phyloP scores from a whole-genome alignment of 179 eudicot species.

The Monotropa hypopitys region DNA sequence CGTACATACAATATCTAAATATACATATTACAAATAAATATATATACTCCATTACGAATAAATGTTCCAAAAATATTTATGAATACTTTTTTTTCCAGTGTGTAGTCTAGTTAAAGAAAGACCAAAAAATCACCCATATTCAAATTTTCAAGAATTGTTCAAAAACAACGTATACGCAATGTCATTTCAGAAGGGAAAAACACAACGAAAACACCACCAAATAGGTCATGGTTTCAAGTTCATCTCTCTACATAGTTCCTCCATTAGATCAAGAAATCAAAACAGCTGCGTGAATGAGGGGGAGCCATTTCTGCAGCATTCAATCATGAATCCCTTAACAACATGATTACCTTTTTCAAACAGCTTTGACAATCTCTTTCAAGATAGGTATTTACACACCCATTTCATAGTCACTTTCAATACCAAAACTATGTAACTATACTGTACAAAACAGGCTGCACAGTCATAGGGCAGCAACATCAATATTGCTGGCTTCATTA shows the following conservation, averaged over 20 bases:
- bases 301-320: background rate
- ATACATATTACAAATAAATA: too few relatives aligned
- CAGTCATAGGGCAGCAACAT: conserved; percentile 9
- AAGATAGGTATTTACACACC: background rate
- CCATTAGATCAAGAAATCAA: background rate
- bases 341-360: background rate
- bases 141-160: too few relatives aligned
- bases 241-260: background rate
- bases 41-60: too few relatives aligned
- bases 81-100: too few relatives aligned
- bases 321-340: background rate
- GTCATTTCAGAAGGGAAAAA: too few relatives aligned
- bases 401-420: background rate
- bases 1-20: too few relatives aligned
- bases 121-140: too few relatives aligned
- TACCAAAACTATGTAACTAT: conserved; percentile 8
- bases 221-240: background rate
- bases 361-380: background rate
- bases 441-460: conserved; percentile 6
- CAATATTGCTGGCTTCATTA: background rate
- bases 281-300: background rate
- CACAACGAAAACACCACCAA: background rate
- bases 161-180: too few relatives aligned
- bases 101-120: too few relatives aligned
- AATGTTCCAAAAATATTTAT: too few relatives aligned